Evolutionary conservation across 1,139 yeast species (phyloP).

Genomic region (Kluyveromyces marxianus): DNA sequence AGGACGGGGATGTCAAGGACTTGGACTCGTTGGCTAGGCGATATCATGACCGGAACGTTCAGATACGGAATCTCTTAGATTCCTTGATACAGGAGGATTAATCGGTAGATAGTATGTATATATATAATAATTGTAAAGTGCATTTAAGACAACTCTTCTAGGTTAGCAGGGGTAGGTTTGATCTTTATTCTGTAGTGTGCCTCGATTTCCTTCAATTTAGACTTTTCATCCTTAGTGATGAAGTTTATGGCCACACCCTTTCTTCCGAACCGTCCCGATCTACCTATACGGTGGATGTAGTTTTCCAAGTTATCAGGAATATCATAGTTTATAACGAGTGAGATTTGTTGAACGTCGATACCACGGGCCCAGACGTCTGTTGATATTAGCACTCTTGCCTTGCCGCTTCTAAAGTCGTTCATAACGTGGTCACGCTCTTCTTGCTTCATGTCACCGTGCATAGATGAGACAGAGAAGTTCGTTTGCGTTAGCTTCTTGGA

Average conservation of each 20-base stretch:
- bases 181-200: conserved; percentile 69
- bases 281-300: conserved; percentile 88
- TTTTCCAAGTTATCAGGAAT: conserved; percentile 80
- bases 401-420: conserved; percentile 76
- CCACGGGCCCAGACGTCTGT: conserved; percentile 99
- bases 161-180: conserved; percentile 80
- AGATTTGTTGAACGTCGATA: conserved; percentile 95
- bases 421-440: conserved; percentile 83
- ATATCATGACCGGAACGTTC: conserved; percentile 34
- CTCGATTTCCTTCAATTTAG: conserved; percentile 61
- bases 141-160: conserved; percentile 35
- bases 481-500: conserved; percentile 68
- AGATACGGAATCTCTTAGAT: conserved; percentile 24
- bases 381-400: conserved; percentile 77
- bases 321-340: conserved; percentile 88
- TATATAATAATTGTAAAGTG: conserved; percentile 1
- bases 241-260: conserved; percentile 93
- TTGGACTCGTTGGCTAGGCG: conserved; percentile 30
- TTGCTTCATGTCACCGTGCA: conserved; percentile 98
- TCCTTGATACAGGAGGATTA: not conserved
- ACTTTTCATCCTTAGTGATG: conserved; percentile 61
- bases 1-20: conserved; percentile 12
- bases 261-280: conserved; percentile 93
- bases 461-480: conserved; percentile 82
- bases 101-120: not conserved